A percentile compares a stretch with the other conserved stretches of the same genome.
Conservation (phyloP, 495 filamentous ascomycete species). For the Entonaema liquescens region DNA sequence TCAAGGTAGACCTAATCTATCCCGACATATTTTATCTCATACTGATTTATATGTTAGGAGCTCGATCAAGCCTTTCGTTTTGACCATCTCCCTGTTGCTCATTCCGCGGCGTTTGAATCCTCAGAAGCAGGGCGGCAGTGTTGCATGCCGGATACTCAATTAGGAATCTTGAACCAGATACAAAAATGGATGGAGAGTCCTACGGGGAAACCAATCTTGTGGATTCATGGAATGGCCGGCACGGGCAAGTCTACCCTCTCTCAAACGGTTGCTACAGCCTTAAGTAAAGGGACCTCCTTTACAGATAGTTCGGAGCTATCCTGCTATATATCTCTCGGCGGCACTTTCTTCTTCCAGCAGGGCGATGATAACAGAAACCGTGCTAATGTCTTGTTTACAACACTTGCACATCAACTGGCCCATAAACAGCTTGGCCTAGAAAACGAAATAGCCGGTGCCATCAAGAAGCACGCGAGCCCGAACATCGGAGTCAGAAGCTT, state of each 20-base stretch:
- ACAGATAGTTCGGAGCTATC: neutral
- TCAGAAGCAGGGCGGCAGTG: conserved; percentile 33
- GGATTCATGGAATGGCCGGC: conserved; percentile 57
- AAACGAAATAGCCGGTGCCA: conserved; percentile 47
- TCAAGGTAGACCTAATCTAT: neutral
- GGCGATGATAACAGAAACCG: conserved; percentile 53
- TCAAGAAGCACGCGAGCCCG: conserved; percentile 45
- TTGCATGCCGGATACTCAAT: conserved; percentile 42
- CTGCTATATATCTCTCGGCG: conserved; percentile 29
- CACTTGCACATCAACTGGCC: conserved; percentile 55
- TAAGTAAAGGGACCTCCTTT: conserved; percentile 17
- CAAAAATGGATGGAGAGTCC: conserved; percentile 13
- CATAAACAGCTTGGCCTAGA: conserved; percentile 40
- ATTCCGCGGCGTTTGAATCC: conserved; percentile 43
- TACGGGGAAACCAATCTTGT: conserved; percentile 46
- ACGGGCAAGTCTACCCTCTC: conserved; percentile 58
- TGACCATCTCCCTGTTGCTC: neutral
- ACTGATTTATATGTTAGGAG: neutral
- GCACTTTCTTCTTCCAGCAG: conserved; percentile 63
- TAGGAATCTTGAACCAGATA: conserved; percentile 36
- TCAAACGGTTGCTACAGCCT: conserved; percentile 49
- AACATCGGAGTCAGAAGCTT: conserved; percentile 49
- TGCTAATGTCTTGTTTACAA: conserved; percentile 56
- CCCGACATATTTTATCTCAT: neutral
- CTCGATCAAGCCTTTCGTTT: conserved; percentile 6